Evolutionary conservation across 1,284 basidiomycete genomes (phyloP).

Genomic region (Rhizoctonia solani): DNA sequence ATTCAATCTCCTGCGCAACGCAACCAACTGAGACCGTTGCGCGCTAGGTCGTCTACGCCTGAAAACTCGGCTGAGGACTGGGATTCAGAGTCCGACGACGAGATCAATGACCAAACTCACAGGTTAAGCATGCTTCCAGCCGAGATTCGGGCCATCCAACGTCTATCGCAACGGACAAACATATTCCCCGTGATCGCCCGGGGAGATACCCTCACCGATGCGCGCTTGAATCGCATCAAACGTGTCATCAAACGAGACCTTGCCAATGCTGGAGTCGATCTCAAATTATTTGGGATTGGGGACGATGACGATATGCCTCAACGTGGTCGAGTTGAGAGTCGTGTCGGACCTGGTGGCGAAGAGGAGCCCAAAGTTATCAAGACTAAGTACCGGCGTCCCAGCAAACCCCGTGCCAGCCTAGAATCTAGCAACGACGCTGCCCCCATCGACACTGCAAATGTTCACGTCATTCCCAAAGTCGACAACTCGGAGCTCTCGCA

Average conservation of each 20-base stretch:
- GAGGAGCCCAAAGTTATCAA: conserved; percentile 65
- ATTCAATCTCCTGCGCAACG: conserved; percentile 56
- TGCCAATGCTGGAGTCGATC: conserved; percentile 63
- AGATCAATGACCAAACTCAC: conserved; percentile 43
- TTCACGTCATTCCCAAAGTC: conserved; percentile 30
- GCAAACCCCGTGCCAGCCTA: conserved; percentile 55
- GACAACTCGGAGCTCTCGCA: conserved; percentile 33
- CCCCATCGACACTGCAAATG: conserved; percentile 1
- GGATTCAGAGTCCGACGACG: conserved; percentile 40
- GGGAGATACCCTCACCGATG: conserved; percentile 77
- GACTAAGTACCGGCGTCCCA: conserved; percentile 63
- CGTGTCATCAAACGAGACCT: conserved; percentile 66
- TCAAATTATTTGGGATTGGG: conserved; percentile 57
- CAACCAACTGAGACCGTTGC: conserved; percentile 44
- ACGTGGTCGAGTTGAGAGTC: conserved; percentile 43
- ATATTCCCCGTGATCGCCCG: conserved; percentile 76
- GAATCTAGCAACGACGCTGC: conserved; percentile 50
- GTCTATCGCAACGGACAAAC: conserved; percentile 70
- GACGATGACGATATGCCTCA: conserved; percentile 47
- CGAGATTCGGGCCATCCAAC: conserved; percentile 75
- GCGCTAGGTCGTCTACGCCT: conserved; percentile 57
- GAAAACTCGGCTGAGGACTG: conserved; percentile 41
- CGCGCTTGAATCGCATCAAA: conserved; percentile 66
- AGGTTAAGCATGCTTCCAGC: conserved; percentile 54
- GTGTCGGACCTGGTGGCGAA: conserved; percentile 23